These are phyloP conservation scores for Chrysanthemum makinoi DNA, from an alignment of 129 eudicot species.

Conservation along the genomic window DNA sequence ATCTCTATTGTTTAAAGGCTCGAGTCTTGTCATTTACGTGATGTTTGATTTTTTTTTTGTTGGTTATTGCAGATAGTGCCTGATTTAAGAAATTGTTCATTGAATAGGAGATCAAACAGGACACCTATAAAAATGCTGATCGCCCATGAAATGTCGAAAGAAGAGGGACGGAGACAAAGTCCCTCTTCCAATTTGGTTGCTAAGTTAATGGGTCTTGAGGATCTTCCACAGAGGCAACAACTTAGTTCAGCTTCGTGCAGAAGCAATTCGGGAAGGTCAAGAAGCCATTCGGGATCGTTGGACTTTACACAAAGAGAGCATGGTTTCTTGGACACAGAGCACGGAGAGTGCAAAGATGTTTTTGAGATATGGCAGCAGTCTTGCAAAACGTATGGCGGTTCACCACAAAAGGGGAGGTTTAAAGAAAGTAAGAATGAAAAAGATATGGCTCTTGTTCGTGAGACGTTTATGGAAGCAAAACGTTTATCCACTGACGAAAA, in stretches of 20 bases:
- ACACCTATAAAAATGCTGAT: constrained; percentile 88
- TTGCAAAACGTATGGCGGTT: constrained; percentile 38
- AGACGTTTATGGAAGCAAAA: constrained; percentile 87
- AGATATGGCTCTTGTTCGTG: constrained; percentile 80
- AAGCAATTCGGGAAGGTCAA: constrained; percentile 52
- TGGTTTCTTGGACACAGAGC: constrained; percentile 40
- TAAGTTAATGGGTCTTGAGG: constrained; percentile 93
- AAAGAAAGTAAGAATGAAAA: constrained; percentile 48
- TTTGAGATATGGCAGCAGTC: constrained; percentile 69
- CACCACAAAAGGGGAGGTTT: constrained; percentile 52
- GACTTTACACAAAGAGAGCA: constrained; percentile 49
- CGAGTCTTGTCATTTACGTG: constrained; percentile 16
- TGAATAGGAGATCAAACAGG: constrained; percentile 47
- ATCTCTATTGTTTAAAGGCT: background rate
- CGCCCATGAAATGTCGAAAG: constrained; percentile 92
- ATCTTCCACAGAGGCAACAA: constrained; percentile 52
- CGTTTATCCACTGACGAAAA: constrained; percentile 77
- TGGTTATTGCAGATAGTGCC: constrained; percentile 57
- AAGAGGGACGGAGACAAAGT: constrained; percentile 52
- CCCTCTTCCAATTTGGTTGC: constrained; percentile 74
- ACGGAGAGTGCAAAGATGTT: constrained; percentile 57
- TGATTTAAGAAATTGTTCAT: constrained; percentile 37
- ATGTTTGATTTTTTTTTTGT: constrained; percentile 8
- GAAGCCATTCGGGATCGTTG: constrained; percentile 54
- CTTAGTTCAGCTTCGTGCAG: constrained; percentile 50